A percentile compares a stretch with the other conserved stretches of the same genome.
These are phyloP conservation scores for Cladosporium sphaerospermum DNA, from an alignment of 2,329 filamentous ascomycete species.

Conservation along the genomic window DNA sequence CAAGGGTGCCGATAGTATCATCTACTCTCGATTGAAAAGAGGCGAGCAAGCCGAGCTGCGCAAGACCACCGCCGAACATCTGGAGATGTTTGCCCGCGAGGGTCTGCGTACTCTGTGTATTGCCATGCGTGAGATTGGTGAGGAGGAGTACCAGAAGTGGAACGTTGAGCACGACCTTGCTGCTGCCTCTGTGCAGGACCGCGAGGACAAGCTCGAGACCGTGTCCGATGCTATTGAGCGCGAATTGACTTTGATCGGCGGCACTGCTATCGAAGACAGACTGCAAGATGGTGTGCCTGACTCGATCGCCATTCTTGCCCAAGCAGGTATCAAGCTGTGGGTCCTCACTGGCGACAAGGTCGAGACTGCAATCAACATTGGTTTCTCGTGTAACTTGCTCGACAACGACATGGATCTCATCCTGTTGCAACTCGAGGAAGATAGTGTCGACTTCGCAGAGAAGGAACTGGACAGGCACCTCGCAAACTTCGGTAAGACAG, in stretches of 20 bases:
- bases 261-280: slow-evolving; percentile 94
- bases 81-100: slow-evolving; percentile 95
- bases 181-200: slow-evolving; percentile 72
- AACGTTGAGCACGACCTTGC: slow-evolving; percentile 82
- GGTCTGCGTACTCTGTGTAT: slow-evolving; percentile 92
- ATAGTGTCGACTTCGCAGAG: slow-evolving; percentile 58
- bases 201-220: slow-evolving; percentile 87
- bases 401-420: slow-evolving; percentile 98
- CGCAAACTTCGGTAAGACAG: slow-evolving; percentile 67
- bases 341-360: slow-evolving; percentile 98
- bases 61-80: slow-evolving; percentile 77
- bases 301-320: slow-evolving; percentile 81
- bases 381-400: slow-evolving; percentile 95
- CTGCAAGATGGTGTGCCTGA: slow-evolving; percentile 96
- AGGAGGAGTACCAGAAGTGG: slow-evolving; percentile 80
- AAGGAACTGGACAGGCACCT: slow-evolving; percentile 70
- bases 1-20: slow-evolving; percentile 95
- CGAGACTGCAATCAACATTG: slow-evolving; percentile 98
- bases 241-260: slow-evolving; percentile 78
- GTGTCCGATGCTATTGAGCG: slow-evolving; percentile 88
- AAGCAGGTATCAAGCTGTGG: slow-evolving; percentile 97
- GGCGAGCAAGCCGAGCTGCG: slow-evolving; percentile 83
- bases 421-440: slow-evolving; percentile 76
- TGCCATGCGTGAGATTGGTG: slow-evolving; percentile 70
- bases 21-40: slow-evolving; percentile 81